Evolutionary conservation across 2,329 filamentous ascomycete genomes (phyloP), one percentile per base, ranked within the genome.

Genomic region (Penicillium sp.): DNA sequence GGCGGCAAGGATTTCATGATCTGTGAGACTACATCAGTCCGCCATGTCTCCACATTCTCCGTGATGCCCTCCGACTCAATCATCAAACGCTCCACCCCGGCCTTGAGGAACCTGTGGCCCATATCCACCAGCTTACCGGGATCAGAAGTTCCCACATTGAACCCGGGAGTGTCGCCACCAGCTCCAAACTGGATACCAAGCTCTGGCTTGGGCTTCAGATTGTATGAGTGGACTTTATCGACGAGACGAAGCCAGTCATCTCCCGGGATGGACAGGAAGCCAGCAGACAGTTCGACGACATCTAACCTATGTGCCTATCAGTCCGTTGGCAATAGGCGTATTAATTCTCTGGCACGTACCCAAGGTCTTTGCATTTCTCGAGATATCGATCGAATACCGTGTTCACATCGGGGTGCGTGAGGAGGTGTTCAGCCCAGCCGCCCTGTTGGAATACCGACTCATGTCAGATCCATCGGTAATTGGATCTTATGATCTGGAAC

Each of bases 21-120:
- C 26, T 68, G 67, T 40, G 80, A 79, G 15, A 84, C 81, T 2
- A 83, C 80, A 60, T 84, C 81, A 2, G 80, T 84, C 53, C 80
- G 71, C 82, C 82, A 83, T 8, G 67, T 73, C 49, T 69, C 72
- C 6, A 84, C 80, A 50, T 83, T 84, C 70, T 83, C 81, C 0
- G 81, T 84, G 59, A 84, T 84, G 0, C 81, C 81, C 67, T 84
- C 81, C n/a, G 80, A 82, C 63, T 85, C 81, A 52, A 83, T 81
- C 81, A 84, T 84, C 61, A 84, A 73, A 8, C 80, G 71, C 65
- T 83, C 81, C 3, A 84, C 80, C 0, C 81, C 81, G 0, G 73
- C 77, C 18, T 79, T 73, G 15, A 83, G 72, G 58, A 84, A 84
- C 41, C 72, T 71, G 55, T 71, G 77, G 11, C 78, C 81, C 58